Evolutionary conservation across 257 asterid genomes (phyloP).

Genomic region (Avicennia marina): DNA sequence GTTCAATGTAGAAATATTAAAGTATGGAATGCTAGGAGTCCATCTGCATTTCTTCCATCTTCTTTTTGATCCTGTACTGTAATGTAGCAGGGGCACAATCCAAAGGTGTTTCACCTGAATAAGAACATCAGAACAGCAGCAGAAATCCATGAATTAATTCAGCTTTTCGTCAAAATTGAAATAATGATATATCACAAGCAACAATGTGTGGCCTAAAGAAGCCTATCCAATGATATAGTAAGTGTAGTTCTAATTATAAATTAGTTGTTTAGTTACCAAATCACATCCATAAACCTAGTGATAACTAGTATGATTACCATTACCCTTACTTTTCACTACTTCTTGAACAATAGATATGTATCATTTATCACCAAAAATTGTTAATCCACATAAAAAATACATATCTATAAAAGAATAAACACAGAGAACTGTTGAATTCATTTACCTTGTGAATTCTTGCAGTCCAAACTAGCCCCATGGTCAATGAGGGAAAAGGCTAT

Average conservation of each 20-base stretch:
- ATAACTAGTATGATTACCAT: no score
- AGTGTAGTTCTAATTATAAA: not conserved
- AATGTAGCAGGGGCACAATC: slow-evolving; percentile 96
- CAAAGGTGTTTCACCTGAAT: slow-evolving; percentile 84
- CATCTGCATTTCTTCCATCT: slow-evolving; percentile 46
- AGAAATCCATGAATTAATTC: slow-evolving; percentile 4
- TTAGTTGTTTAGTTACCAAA: no score
- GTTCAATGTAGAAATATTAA: slow-evolving; percentile 11
- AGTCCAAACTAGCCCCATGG: slow-evolving; percentile 61
- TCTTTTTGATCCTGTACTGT: slow-evolving; percentile 86
- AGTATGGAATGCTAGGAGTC: slow-evolving; percentile 18
- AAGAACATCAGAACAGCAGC: slow-evolving; percentile 12
- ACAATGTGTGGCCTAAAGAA: slow-evolving; percentile 1
- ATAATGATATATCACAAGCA: not conserved
- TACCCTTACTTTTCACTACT: no score
- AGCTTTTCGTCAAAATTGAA: slow-evolving; percentile 6
- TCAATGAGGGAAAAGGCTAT: slow-evolving; percentile 91
- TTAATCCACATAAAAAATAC: slow-evolving; percentile 10
- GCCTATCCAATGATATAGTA: not conserved
- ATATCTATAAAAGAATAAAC: no score
- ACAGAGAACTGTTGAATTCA: slow-evolving; percentile 10
- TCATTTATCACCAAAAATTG: no score
- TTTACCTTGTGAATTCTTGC: slow-evolving; percentile 88
- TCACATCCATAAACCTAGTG: no score
- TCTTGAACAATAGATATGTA: no score